These are phyloP conservation scores for Medicago truncatula DNA, from an alignment of 306 rosid genomes.

Conservation along the genomic window MtrunA17r5.0-ANR NC_053049.1:43693501-43694000, in stretches of 20 bases:
- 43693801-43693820: conserved; percentile 76
- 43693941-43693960: not conserved
- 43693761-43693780: conserved; percentile 23
- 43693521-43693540: conserved; percentile 10
- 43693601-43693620: conserved; percentile 25
- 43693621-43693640: conserved; percentile 55
- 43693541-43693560: not conserved
- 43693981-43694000: too few species aligned
- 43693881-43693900: conserved; percentile 73
- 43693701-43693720: conserved; percentile 55
- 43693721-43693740: not conserved
- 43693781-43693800: conserved; percentile 36
- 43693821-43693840: conserved; percentile 96
- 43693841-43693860: conserved; percentile 79
- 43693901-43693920: conserved; percentile 55
- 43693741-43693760: not conserved
- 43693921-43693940: not conserved
- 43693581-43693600: too few species aligned
- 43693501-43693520: not conserved
- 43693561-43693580: not conserved
- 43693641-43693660: conserved; percentile 67
- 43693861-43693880: conserved; percentile 64
- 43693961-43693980: not conserved
- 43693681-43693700: conserved; percentile 85
- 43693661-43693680: conserved; percentile 57